Base-by-base conservation (phyloP, 2,329 filamentous ascomycete genomes). In the Lecanicillium sp. region DNA sequence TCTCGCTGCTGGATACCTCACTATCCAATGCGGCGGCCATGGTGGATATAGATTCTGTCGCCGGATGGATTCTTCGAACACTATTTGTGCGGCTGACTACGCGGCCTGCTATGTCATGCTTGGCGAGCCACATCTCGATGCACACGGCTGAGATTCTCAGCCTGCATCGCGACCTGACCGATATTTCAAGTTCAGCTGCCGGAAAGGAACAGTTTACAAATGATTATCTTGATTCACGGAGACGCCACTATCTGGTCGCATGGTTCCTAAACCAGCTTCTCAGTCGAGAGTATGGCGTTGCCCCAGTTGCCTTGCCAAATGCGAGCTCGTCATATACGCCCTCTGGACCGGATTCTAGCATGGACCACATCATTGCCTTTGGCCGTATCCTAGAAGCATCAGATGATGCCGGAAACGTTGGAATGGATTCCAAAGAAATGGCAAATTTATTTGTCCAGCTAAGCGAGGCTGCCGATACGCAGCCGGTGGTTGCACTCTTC, bases 1-100 rank as follows among this genome's bases (percentile, higher is more conserved):
- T 43, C 36, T 36, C 43, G 4, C 29, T 45, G 6, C 33, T 45
- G 14, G 43, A 45, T 19, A 22, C 33, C 13, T 29, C n/a, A 3
- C 17, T 45, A n/a, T 42, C 43, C 8, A 40, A 17, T 9, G 36
- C 40, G 10, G 25, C 39, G 6, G 33, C 40, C 13, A 17, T 38
- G 11, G 15, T 45, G 6, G 40, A 46, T 20, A 37, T 45, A n/a
- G 46, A 45, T 27, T 37, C 45, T 5, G 39, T 48, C 33, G 43
- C 36, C 4, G 46, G 44, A 5, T 48, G 46, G 46, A 39, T 48
- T 14, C 33, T 48, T 5, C 39, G 46, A 8, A 43, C 46, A 5
- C 32, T 48, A 7, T 48, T 45, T 36, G 33, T 44, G 7, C 42
- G 46, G 6, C 34, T 46, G 14, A 46, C 44, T 5, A 48, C 46